phyloP scores from a whole-genome alignment of 257 asterid genomes.

The Penstemon barbatus region DNA sequence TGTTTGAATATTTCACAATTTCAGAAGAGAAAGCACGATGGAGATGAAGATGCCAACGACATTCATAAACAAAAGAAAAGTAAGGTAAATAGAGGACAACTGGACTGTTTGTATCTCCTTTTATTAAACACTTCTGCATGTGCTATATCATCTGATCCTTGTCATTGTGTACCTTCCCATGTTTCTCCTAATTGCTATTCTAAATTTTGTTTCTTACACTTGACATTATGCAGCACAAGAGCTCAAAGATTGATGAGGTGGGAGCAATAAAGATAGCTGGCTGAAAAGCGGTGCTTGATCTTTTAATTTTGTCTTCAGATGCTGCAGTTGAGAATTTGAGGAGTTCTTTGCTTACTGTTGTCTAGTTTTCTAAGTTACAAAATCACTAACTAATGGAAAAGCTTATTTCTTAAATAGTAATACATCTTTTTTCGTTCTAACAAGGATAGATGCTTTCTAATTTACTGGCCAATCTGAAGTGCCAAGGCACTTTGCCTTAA shows the following conservation, averaged over 20 bases:
- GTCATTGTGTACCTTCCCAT: conserved; percentile 16
- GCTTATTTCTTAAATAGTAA: not conserved
- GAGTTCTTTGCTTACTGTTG: conserved; percentile 37
- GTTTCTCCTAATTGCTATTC: conserved; percentile 12
- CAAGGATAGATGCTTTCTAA: not conserved
- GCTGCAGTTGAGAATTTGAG: conserved; percentile 54
- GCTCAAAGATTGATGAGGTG: conserved; percentile 91
- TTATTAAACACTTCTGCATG: conserved; percentile 18
- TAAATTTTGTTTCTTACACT: conserved; percentile 35
- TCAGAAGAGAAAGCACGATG: conserved; percentile 66
- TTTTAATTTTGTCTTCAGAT: conserved; percentile 39
- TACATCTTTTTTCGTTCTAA: not conserved
- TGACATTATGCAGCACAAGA: conserved; percentile 79
- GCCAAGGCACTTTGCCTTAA: not conserved
- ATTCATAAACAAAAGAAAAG: conserved; percentile 59
- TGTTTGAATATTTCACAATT: conserved; percentile 22
- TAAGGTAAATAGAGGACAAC: conserved; percentile 42
- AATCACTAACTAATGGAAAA: not conserved
- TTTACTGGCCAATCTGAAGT: not conserved
- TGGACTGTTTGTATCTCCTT: conserved; percentile 14
- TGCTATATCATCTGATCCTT: conserved; percentile 12
- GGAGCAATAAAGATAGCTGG: conserved; percentile 87
- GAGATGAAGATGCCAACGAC: conserved; percentile 53
- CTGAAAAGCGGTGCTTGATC: conserved; percentile 42
- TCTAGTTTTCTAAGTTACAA: conserved; percentile 46